Evolutionary conservation across 2,329 filamentous ascomycete species (phyloP), one percentile per base, ranked within the genome.

Genomic region (Stenocarpella maydis): DNA sequence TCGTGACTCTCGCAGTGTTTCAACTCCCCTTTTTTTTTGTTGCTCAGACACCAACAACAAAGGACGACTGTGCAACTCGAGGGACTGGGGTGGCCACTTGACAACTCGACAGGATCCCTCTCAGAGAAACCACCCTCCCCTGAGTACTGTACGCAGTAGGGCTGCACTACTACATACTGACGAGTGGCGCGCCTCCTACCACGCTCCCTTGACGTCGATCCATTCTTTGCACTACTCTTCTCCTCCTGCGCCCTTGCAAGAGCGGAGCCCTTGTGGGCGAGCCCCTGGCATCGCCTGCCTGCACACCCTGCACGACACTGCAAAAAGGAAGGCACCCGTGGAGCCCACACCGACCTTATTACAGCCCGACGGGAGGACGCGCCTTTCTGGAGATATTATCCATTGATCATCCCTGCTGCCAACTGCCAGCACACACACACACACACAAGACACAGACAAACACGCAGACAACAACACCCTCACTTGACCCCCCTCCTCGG

Each of bases 331-430:
- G 50, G 52, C 39, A 45, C 26, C 52, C 41, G 19, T 65, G 53
- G 54, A 70, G 54, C 61, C 65, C 69, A 71, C 69, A 67, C 67
- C 63, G 69, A 52, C 67, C 67, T 70, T 67, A 66, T 60, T 55
- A 67, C 69, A 63, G 58, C 65, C 69, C 50, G 65, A 65, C 69
- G 49, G 61, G 63, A 53, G 26, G 67, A 69, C 49, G 63, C 55
- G 63, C 64, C 69, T 64, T 61, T 58, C 69, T 69, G 67, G 67
- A 71, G 69, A 69, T 58, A 65, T 41, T 67, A 67, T 53, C 65
- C 65, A 67, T 66, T 63, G 58, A 66, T 67, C 52, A 55, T 67
- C 52, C 65, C 65, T 58, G 58, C 58, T n/a, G 28, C 58, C 45
- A 47, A 47, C 65, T 67, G 52, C 65, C 65, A 67, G 21, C 65